Evolutionary conservation across 768 basidiomycete species (phyloP).

Genomic region (Pisolithus orientalis): DNA sequence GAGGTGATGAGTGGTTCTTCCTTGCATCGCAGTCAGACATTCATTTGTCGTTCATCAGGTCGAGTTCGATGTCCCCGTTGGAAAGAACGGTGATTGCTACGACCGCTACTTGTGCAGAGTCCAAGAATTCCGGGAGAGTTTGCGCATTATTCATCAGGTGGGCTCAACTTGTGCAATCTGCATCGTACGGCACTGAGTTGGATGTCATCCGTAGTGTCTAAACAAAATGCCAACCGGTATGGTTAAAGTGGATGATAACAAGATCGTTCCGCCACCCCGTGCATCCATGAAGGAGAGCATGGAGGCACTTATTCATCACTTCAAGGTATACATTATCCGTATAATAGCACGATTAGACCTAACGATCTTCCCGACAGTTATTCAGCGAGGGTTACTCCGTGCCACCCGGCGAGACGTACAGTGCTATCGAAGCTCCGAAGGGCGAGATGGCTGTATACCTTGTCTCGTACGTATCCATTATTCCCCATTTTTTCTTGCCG

Average conservation of each 20-base stretch:
- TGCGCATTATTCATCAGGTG: constrained; percentile 81
- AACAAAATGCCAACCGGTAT: constrained; percentile 96
- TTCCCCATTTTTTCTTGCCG: neutral
- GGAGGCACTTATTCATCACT: constrained; percentile 97
- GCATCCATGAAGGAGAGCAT: constrained; percentile 99
- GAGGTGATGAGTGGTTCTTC: constrained; percentile 43
- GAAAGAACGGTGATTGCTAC: constrained; percentile 95
- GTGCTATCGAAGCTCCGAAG: constrained; percentile 96
- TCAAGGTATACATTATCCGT: constrained; percentile 55
- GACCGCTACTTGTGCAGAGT: constrained; percentile 97
- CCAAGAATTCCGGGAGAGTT: constrained; percentile 94
- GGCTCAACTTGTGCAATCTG: constrained; percentile 6
- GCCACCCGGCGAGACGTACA: constrained; percentile 93
- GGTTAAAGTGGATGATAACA: constrained; percentile 95
- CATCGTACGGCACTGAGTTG: neutral
- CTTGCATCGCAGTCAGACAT: neutral
- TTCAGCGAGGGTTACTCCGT: constrained; percentile 97
- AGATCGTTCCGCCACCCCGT: constrained; percentile 92
- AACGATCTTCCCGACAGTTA: constrained; percentile 42
- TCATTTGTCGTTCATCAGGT: constrained; percentile 43
- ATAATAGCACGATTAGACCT: neutral
- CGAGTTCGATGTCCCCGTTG: constrained; percentile 94
- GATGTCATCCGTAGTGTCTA: constrained; percentile 54
- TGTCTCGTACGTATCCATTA: constrained; percentile 62
- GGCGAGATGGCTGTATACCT: constrained; percentile 99